phyloP scores from a whole-genome alignment of 1,139 yeast genomes.

The Lodderomyces margitis region DNA sequence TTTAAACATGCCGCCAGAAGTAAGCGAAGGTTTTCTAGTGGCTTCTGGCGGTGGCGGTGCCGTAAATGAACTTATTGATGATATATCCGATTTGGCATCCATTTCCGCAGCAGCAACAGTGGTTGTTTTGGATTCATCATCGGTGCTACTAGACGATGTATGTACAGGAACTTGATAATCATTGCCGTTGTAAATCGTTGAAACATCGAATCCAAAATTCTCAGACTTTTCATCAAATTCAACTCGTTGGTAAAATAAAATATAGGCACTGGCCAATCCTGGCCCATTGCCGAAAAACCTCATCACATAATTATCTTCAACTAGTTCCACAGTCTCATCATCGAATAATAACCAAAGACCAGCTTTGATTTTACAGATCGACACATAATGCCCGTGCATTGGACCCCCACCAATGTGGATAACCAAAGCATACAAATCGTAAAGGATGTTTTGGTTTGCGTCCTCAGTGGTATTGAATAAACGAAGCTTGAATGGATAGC shows the following conservation, averaged over 20 bases:
- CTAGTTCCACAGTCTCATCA: slow-evolving; percentile 91
- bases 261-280: slow-evolving; percentile 89
- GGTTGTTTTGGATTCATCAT: slow-evolving; percentile 9
- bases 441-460: slow-evolving; percentile 45
- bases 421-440: slow-evolving; percentile 81
- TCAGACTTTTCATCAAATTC: slow-evolving; percentile 22
- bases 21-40: slow-evolving; percentile 7
- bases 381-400: slow-evolving; percentile 93
- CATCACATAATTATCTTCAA: slow-evolving; percentile 79
- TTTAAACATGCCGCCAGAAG: slow-evolving; percentile 12
- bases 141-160: slow-evolving; percentile 4
- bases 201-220: slow-evolving; percentile 37
- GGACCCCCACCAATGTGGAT: slow-evolving; percentile 98
- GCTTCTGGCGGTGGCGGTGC: not conserved
- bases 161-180: slow-evolving; percentile 17
- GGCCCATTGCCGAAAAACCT: slow-evolving; percentile 88
- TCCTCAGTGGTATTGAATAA: slow-evolving; percentile 70
- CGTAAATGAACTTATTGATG: slow-evolving; percentile 15
- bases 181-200: slow-evolving; percentile 35
- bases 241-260: slow-evolving; percentile 61
- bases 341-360: slow-evolving; percentile 92
- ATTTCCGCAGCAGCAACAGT: not conserved
- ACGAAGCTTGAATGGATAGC: slow-evolving; percentile 72
- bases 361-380: slow-evolving; percentile 74
- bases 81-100: slow-evolving; percentile 14